These are phyloP conservation scores for Trypanosoma platydactyli DNA, from an alignment of 208 protist genomes.

Conservation along the genomic window DNA sequence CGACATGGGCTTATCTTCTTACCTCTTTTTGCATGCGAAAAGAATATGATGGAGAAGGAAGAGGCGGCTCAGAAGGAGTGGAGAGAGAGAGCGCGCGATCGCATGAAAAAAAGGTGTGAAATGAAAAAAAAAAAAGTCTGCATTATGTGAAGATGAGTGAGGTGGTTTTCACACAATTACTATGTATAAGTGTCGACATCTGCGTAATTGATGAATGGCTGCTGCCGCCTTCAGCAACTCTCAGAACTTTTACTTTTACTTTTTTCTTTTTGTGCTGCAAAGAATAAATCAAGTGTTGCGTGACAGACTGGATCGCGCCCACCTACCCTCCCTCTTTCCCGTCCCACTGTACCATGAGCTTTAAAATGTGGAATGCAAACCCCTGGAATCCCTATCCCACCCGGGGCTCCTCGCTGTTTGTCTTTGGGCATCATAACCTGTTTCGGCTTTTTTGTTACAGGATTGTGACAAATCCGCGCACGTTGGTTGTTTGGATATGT, in stretches of 20 bases:
- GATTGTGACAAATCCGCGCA: slow-evolving; percentile 11
- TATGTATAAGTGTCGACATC: no score
- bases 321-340: slow-evolving; percentile 5
- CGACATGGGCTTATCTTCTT: no score
- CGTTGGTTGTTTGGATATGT: slow-evolving; percentile 24
- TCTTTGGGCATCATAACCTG: slow-evolving; percentile 7
- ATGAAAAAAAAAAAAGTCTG: no score
- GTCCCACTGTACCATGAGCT: slow-evolving; percentile 12
- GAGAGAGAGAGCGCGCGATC: no score
- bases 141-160: no score
- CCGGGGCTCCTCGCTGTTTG: slow-evolving; percentile 11
- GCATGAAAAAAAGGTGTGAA: no score
- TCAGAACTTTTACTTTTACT: slow-evolving; percentile 18
- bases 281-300: background rate
- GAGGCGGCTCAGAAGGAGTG: no score
- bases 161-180: no score
- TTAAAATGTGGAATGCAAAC: slow-evolving; percentile 3
- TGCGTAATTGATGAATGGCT: background rate
- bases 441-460: slow-evolving; percentile 21
- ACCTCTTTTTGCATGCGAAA: no score
- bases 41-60: no score
- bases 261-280: background rate
- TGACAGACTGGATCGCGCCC: background rate
- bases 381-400: slow-evolving; percentile 5
- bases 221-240: background rate